Evolutionary conservation across 768 basidiomycete species (phyloP).

Genomic region (Strobilomyces echinocephalus): DNA sequence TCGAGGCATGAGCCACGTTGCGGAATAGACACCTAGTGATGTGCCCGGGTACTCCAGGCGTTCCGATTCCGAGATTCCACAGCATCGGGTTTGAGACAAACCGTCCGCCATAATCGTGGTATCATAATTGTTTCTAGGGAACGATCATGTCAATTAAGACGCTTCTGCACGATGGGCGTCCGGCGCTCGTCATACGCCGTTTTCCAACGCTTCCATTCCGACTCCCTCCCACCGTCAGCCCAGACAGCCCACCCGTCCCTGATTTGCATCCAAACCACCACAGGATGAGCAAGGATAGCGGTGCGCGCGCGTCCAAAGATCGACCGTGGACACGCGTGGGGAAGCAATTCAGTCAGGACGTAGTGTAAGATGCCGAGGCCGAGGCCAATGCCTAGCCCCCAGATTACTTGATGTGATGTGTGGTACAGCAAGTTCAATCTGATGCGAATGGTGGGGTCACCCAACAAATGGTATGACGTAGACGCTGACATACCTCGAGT

Average conservation of each 20-base stretch:
- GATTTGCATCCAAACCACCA: constrained; percentile 62
- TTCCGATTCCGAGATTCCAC: too few relatives aligned
- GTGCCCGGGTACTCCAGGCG: too few relatives aligned
- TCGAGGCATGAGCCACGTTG: too few relatives aligned
- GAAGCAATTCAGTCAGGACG: constrained; percentile 52
- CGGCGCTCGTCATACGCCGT: constrained; percentile 46
- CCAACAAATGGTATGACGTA: neutral
- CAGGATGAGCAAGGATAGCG: constrained; percentile 49
- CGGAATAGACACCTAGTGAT: too few relatives aligned
- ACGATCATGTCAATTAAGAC: constrained; percentile 5
- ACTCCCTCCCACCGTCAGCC: constrained; percentile 71
- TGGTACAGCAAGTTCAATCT: constrained; percentile 76
- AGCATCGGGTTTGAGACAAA: constrained; percentile 20
- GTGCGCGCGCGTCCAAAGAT: constrained; percentile 46
- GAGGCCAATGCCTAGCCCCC: constrained; percentile 68
- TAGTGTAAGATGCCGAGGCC: constrained; percentile 53
- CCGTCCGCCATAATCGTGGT: constrained; percentile 45
- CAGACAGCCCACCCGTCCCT: constrained; percentile 82
- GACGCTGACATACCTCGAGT: constrained; percentile 58
- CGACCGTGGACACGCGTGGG: constrained; percentile 48
- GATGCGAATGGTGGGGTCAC: neutral
- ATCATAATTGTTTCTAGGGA: neutral
- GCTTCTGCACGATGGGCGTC: constrained; percentile 17
- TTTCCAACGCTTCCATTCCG: constrained; percentile 68
- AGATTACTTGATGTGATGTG: constrained; percentile 63